These are phyloP conservation scores for Yarrowia galli DNA, from an alignment of 1,139 yeast genomes.

Conservation along the genomic window DNA sequence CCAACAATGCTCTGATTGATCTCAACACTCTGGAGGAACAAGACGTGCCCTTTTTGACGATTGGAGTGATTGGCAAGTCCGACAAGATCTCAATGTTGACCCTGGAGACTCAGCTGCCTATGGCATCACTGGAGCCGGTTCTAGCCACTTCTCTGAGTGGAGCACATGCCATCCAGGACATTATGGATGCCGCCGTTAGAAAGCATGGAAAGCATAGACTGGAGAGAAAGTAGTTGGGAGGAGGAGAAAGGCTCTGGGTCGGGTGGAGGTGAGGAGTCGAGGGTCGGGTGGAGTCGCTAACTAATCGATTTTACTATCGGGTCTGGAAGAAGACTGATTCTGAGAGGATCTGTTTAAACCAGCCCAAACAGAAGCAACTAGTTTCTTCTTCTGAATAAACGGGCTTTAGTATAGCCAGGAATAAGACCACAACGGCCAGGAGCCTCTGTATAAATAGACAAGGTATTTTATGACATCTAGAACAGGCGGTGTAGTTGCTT, in stretches of 20 bases:
- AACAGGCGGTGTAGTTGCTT: too few species aligned
- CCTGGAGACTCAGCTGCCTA: conserved; percentile 79
- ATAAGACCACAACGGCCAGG: neutral
- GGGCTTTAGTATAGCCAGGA: too few species aligned
- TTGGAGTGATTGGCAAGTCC: conserved; percentile 83
- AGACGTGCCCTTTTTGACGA: conserved; percentile 79
- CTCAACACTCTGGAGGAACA: conserved; percentile 81
- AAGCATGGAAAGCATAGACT: conserved; percentile 65
- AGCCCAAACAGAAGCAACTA: too few species aligned
- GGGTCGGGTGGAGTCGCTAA: too few species aligned
- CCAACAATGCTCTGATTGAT: conserved; percentile 76
- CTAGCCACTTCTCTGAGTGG: conserved; percentile 92
- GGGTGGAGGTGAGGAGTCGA: too few species aligned
- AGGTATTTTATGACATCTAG: neutral
- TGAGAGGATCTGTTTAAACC: too few species aligned
- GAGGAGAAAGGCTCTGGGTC: neutral
- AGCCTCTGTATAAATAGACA: conserved; percentile 1
- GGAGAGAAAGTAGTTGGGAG: conserved; percentile 33
- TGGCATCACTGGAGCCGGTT: conserved; percentile 78
- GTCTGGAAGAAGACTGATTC: too few species aligned
- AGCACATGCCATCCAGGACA: conserved; percentile 76
- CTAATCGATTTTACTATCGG: too few species aligned
- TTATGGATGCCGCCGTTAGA: conserved; percentile 87
- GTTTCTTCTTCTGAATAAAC: too few species aligned
- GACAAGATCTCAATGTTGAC: conserved; percentile 77